Base-by-base conservation (phyloP, 305 asterid species). In the Andrographis paniculata region DNA sequence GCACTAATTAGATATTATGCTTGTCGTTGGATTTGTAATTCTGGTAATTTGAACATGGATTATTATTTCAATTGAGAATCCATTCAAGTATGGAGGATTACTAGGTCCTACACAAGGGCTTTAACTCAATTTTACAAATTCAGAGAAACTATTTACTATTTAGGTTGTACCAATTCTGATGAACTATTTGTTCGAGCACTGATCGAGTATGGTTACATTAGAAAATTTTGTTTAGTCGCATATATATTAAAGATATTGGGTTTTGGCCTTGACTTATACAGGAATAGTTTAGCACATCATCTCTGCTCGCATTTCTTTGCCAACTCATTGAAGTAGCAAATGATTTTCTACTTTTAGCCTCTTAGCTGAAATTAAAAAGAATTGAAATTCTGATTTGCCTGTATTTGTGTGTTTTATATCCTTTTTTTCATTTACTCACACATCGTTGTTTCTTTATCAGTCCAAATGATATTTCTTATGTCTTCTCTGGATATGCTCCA, bases 401-500 rank as follows among this genome's bases (percentile, higher is more conserved):
- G 28, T 30, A 35, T 48, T 42, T 58, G 14, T 59, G 18, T 53
- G 48, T 18, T 45, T 13, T 28, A 30, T 18, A 19, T 45, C 24
- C 22, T 18, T 52, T 45, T 24, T 33, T 41, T 37, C 61, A 53
- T 42, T 53, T 44, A 12, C 20, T 15, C 18, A 48, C 55, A 31
- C 65, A 43, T 60, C 61, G 53, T 51, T 51, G 52, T 35, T 31
- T 37, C 36, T 61, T 14, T 50, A 0, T 42, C 71, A 91, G 96
- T 49, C 99, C 95, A 65, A 83, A 75, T 48, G 96, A 91, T 69
- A 86, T 91, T 54, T 77, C 95, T 47, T 86, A 86, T 47, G 95
- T 80, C 62, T 91, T 91, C 79, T 86, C 96, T 60, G 99, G 96
- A 68, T 91, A 86, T 36, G 96, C 99, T 27, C 99, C 99, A 56